Evolutionary conservation across 1,284 basidiomycete genomes (phyloP).

Genomic region (Irpex sp.): DNA sequence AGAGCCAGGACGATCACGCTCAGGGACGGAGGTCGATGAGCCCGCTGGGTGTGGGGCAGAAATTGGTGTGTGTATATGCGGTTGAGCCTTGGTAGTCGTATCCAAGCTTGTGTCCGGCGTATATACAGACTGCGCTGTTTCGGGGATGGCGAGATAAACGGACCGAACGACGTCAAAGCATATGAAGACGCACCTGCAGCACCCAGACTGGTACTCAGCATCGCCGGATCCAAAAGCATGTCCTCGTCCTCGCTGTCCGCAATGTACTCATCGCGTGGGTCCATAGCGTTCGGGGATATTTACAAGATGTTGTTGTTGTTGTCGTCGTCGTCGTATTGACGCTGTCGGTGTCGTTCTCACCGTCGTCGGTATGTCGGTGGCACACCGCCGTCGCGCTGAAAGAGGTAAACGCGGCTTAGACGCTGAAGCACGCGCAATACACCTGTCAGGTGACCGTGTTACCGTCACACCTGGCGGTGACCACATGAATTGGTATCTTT

Average conservation of each 20-base stretch:
- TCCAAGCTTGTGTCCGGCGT: slow-evolving; percentile 3
- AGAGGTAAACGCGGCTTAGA: neutral
- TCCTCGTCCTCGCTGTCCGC: slow-evolving; percentile 24
- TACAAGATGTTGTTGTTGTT: no score
- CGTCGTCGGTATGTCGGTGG: no score
- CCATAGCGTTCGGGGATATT: neutral
- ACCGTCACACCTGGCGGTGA: no score
- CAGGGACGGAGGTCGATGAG: neutral
- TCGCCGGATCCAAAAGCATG: neutral
- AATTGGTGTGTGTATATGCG: slow-evolving; percentile 6
- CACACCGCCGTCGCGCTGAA: neutral
- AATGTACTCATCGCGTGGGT: slow-evolving; percentile 15
- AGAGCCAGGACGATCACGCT: neutral
- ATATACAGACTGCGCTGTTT: neutral
- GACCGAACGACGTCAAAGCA: neutral
- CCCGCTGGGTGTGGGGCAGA: slow-evolving; percentile 8
- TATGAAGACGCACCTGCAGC: neutral
- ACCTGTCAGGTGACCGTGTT: slow-evolving; percentile 9
- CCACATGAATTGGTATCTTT: no score
- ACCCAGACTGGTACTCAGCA: neutral
- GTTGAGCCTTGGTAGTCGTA: neutral
- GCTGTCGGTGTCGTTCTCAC: no score
- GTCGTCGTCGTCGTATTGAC: no score
- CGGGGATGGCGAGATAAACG: neutral
- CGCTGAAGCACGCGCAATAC: neutral